Percentiles rank a stretch among this genome's conserved stretches.
Evolutionary conservation across 108 stramenopile genomes (phyloP).

Genomic region (Stephanodiscus triporus): DNA sequence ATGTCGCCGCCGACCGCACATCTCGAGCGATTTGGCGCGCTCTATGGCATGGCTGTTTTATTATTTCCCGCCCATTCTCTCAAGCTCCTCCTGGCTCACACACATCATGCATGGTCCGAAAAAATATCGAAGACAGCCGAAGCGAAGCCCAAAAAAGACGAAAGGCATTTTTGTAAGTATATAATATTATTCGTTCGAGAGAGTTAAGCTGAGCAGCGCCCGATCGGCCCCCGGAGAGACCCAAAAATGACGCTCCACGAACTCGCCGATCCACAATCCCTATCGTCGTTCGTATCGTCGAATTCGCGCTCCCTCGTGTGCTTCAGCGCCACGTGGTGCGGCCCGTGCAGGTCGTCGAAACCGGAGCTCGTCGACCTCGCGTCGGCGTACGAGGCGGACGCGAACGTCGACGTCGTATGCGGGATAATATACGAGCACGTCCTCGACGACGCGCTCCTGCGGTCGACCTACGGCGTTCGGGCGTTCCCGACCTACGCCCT

Average conservation of each 20-base stretch:
- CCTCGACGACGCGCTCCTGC: conserved; percentile 64
- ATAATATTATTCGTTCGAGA: too few species aligned
- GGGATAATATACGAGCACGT: conserved; percentile 75
- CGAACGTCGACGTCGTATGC: conserved; percentile 40
- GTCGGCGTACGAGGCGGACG: conserved; percentile 32
- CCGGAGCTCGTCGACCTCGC: conserved; percentile 65
- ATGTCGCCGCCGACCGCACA: too few species aligned
- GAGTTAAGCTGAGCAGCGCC: too few species aligned
- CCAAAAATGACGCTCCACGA: conserved; percentile 50
- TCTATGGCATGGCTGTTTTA: too few species aligned
- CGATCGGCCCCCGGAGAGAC: too few species aligned
- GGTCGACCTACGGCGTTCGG: conserved; percentile 49
- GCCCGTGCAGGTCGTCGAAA: conserved; percentile 71
- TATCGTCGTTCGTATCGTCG: conserved; percentile 53
- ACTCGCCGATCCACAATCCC: conserved; percentile 48
- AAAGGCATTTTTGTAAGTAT: too few species aligned
- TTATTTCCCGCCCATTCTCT: too few species aligned
- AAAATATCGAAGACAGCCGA: too few species aligned
- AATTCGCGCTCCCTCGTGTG: conserved; percentile 55
- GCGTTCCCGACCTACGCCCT: conserved; percentile 85
- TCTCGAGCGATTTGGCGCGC: too few species aligned
- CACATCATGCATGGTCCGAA: too few species aligned
- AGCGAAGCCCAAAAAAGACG: too few species aligned
- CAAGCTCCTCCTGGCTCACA: too few species aligned
- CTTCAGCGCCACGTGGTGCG: conserved; percentile 70